phyloP scores from a whole-genome alignment of 768 basidiomycete species.

The Neoboletus magnificus region DNA sequence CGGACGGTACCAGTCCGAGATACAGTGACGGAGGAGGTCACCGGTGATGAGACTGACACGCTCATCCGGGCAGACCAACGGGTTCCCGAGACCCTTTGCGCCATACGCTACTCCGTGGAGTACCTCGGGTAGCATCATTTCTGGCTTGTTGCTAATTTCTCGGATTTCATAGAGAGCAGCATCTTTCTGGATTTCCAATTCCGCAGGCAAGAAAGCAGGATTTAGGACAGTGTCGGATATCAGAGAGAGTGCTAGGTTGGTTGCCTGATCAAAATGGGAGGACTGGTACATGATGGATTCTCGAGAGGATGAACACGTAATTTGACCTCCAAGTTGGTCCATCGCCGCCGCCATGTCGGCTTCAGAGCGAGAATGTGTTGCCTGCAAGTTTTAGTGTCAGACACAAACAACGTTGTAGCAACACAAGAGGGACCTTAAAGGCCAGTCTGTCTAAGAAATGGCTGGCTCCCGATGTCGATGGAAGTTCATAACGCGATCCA shows the following conservation, averaged over 20 bases:
- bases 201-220: constrained; percentile 70
- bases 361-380: constrained; percentile 66
- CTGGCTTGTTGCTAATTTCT: constrained; percentile 85
- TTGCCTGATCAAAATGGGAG: constrained; percentile 82
- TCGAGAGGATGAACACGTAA: constrained; percentile 84
- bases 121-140: constrained; percentile 89
- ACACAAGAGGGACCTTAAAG: constrained; percentile 69
- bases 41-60: constrained; percentile 67
- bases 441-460: constrained; percentile 96
- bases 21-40: constrained; percentile 56
- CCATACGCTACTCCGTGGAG: constrained; percentile 85
- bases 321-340: constrained; percentile 85
- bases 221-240: constrained; percentile 89
- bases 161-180: constrained; percentile 89
- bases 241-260: constrained; percentile 78
- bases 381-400: constrained; percentile 42
- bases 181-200: constrained; percentile 79
- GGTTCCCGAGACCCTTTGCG: constrained; percentile 79
- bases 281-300: constrained; percentile 99
- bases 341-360: constrained; percentile 79
- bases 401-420: background rate
- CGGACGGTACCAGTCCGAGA: constrained; percentile 84
- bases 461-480: constrained; percentile 70
- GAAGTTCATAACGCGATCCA: constrained; percentile 84
- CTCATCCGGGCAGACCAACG: constrained; percentile 84